These are phyloP conservation scores for Lathyrus sativus DNA, from an alignment of 306 rosid genomes.

Conservation along the genomic window DNA sequence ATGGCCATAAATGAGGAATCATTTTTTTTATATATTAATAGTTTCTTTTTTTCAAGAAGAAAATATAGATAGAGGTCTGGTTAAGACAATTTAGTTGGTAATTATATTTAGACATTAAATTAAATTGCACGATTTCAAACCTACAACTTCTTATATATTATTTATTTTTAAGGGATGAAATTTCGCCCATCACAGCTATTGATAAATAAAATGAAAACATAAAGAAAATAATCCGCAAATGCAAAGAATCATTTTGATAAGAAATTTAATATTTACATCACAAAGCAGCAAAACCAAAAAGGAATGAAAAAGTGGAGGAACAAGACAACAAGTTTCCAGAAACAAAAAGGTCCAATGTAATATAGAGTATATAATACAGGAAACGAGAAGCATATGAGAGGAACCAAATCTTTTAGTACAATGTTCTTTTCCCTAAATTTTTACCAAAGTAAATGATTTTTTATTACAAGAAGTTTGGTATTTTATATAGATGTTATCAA, in stretches of 20 bases:
- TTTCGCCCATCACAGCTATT: too few species aligned
- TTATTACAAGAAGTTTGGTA: neutral
- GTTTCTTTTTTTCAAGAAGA: too few species aligned
- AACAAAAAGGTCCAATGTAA: neutral
- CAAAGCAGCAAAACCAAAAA: constrained; percentile 2
- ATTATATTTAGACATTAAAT: too few species aligned
- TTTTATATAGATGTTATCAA: neutral
- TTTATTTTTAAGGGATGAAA: too few species aligned
- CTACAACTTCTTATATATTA: too few species aligned
- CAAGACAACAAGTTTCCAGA: neutral
- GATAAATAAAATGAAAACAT: neutral
- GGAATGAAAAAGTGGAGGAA: neutral
- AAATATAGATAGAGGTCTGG: too few species aligned
- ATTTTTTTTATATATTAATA: too few species aligned
- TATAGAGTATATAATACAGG: neutral
- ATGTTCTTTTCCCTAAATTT: neutral
- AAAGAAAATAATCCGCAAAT: neutral
- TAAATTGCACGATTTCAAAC: too few species aligned
- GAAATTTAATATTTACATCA: neutral
- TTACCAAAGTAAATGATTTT: neutral
- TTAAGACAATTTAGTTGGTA: too few species aligned
- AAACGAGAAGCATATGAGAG: neutral
- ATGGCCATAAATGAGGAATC: too few species aligned
- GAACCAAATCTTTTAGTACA: neutral
- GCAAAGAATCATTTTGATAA: neutral